Base-by-base conservation (phyloP, 1,284 basidiomycete species). In the Sanguinoderma infundibulare region DNA sequence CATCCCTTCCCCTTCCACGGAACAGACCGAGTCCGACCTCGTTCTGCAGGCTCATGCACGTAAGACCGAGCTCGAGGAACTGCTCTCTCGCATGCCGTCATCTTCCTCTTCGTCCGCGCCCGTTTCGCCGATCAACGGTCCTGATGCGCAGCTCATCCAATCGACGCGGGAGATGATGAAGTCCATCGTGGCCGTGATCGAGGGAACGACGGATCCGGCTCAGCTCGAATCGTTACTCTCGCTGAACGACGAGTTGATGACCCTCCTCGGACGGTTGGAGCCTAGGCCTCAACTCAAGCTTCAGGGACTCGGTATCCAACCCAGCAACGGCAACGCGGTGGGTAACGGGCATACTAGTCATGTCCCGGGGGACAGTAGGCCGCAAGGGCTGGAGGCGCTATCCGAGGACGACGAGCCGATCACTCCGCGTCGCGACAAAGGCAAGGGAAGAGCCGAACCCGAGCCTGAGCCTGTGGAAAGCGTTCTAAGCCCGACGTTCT, bases 371-470 rank as follows among this genome's bases (percentile, higher is more conserved):
- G 70, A 70, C 12, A 61, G 36, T 17, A 53, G 53, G 1, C 8
- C 35, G 4, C 22, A 15, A 10, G 49, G 36, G n/a, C 55, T 51
- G 1, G 39, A 49, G 24, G 52, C 58, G 8, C 38, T 35, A n/a
- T 53, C 59, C 36, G 66, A 80, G 32, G 79, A 81, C 2, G 73
- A 76, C 12, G 74, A 74, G 15, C 83, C 80, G 10, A 76, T 81
- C 32, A 90, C 88, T 12, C 89, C 89, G 0, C 81, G 81, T 42
- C 71, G 88, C 14, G 89, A 92, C 74, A 93, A 92, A 72, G 91
- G 90, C 59, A 92, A 92, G 72, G 84, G 80, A 20, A 82, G 81
- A 57, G 89, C 90, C 5, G 81, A 84, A 55, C 88, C 87, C 0
- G 87, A 87, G 65, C 87, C 87, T 0, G 86, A 87, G 67, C 79